These are phyloP conservation scores for Blastomyces percursus DNA, from an alignment of 2,329 filamentous ascomycete species.

Conservation along the genomic window DNA sequence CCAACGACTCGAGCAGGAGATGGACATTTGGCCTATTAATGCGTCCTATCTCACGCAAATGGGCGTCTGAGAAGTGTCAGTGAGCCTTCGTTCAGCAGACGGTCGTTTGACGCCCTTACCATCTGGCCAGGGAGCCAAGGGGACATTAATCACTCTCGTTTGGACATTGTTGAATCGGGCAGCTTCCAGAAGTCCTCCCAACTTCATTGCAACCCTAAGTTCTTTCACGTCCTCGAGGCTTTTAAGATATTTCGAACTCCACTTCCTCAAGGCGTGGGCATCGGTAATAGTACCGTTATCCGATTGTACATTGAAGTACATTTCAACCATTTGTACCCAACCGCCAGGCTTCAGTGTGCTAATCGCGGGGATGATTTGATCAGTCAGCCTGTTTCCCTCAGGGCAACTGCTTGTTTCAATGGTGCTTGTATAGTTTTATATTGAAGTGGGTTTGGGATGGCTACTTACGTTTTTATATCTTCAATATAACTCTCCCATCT, in stretches of 20 bases:
- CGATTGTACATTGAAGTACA: slow-evolving; percentile 76
- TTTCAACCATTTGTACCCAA: slow-evolving; percentile 82
- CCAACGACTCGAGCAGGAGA: slow-evolving; percentile 30
- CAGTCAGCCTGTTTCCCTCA: background rate
- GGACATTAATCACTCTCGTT: slow-evolving; percentile 52
- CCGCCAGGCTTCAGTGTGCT: slow-evolving; percentile 62
- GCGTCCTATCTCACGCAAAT: slow-evolving; percentile 33
- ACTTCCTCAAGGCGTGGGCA: slow-evolving; percentile 52
- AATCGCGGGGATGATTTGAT: background rate
- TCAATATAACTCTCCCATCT: slow-evolving; percentile 66
- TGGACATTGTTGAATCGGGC: slow-evolving; percentile 61
- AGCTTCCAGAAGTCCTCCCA: slow-evolving; percentile 48
- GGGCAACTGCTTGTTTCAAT: background rate
- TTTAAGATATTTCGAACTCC: slow-evolving; percentile 55
- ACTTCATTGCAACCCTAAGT: slow-evolving; percentile 50
- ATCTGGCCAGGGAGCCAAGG: slow-evolving; percentile 58
- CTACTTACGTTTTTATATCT: slow-evolving; percentile 52
- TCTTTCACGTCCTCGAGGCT: slow-evolving; percentile 55
- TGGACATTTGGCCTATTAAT: slow-evolving; percentile 30
- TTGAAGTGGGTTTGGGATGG: background rate
- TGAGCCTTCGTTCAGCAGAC: background rate
- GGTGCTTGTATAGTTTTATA: background rate
- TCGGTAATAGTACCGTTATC: slow-evolving; percentile 67
- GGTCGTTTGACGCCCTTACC: slow-evolving; percentile 37
- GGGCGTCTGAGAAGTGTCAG: slow-evolving; percentile 29